Evolutionary conservation across 768 basidiomycete genomes (phyloP), one percentile per base, ranked within the genome.

Genomic region (Hericium rajendrae): DNA sequence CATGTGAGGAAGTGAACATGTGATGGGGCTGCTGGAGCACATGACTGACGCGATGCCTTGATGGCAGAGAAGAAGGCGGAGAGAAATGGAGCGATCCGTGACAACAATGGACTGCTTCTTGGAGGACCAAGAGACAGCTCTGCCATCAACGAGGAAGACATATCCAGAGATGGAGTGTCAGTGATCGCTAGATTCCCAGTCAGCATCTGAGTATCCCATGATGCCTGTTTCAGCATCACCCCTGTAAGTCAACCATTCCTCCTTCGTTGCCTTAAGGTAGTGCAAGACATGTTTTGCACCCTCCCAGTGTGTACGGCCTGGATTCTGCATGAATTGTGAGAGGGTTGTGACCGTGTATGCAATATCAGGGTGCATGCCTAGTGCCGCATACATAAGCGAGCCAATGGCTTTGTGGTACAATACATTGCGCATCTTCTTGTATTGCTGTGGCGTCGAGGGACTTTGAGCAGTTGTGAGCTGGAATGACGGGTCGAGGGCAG

Each of bases 111-210:
- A 2, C n/a, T 40, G 39, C 39, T 40, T 40, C 38, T 54, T 56
- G 16, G 53, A 56, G 2, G 39, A 52, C 69, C 69, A 78, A 2
- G 70, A 66, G 9, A 76, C 65, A 0, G 70, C 57, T 1, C 63
- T 65, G 1, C 66, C 65, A 4, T 61, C 64, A 38, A 71, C 48
- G 38, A 69, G 68, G 58, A 73, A 74, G 11, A 66, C 62, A 58
- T 72, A 76, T 2, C 73, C 74, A 1, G 72, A 68, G 10, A 70
- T 68, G 9, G 72, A 71, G 9, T 62, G 54, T 11, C 71, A 57
- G 55, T 71, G 60, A 9, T 59, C 58, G 2, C 56, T 60, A 28
- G 68, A 63, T 13, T 59, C 59, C 0, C 66, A 73, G 67, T 69
- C 73, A 52, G 74, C 73, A n/a, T 40, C 39, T 5, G 39, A 0